Evolutionary conservation across 495 filamentous ascomycete genomes (phyloP).

Genomic region (Penicillium egyptiacum): DNA sequence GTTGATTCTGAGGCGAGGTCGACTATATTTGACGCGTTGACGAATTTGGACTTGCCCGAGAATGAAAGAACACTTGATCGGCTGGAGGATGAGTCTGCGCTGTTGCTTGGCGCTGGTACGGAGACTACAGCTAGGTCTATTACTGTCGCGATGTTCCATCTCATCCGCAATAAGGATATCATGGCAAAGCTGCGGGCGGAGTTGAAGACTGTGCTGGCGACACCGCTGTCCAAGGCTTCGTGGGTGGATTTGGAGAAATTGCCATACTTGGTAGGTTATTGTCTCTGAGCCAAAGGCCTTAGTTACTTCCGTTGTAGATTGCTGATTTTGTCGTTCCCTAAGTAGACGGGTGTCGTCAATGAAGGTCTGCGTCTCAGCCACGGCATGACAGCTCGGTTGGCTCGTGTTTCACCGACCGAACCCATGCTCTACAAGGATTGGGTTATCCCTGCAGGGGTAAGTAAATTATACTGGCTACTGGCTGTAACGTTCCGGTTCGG

Average conservation of each 20-base stretch:
- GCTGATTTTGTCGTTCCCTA: background rate
- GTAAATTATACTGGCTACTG: slow-evolving; percentile 12
- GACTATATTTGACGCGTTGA: slow-evolving; percentile 27
- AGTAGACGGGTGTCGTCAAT: slow-evolving; percentile 41
- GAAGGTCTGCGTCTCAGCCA: slow-evolving; percentile 50
- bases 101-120: slow-evolving; percentile 43
- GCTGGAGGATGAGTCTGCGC: slow-evolving; percentile 40
- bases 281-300: too few species aligned
- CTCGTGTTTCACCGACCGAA: slow-evolving; percentile 41
- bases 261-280: slow-evolving; percentile 46
- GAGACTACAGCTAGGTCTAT: slow-evolving; percentile 40
- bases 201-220: slow-evolving; percentile 32
- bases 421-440: slow-evolving; percentile 42
- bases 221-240: slow-evolving; percentile 24
- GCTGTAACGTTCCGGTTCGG: background rate
- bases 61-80: slow-evolving; percentile 30
- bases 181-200: slow-evolving; percentile 30
- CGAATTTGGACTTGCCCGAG: slow-evolving; percentile 21
- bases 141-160: slow-evolving; percentile 24
- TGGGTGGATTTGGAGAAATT: slow-evolving; percentile 50
- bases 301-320: background rate
- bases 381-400: slow-evolving; percentile 40
- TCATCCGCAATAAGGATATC: slow-evolving; percentile 12
- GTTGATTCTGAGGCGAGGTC: background rate
- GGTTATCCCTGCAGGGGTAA: slow-evolving; percentile 34